Evolutionary conservation across 257 asterid species (phyloP).

Genomic region (Mitragyna speciosa): DNA sequence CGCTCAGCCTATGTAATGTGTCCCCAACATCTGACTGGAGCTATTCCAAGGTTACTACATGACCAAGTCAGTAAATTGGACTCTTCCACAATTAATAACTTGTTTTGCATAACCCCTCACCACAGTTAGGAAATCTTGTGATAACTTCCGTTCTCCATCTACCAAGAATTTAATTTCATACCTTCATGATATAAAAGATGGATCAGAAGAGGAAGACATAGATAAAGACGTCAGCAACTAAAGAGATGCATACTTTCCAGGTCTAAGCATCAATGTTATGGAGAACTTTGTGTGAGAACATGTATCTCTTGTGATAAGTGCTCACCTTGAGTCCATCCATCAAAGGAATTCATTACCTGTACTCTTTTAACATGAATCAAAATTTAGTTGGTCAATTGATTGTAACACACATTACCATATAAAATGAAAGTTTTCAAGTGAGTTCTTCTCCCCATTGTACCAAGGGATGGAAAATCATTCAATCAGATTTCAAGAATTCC

Average conservation of each 20-base stretch:
- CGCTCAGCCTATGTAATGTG: not conserved
- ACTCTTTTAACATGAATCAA: slow-evolving; percentile 54
- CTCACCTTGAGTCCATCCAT: slow-evolving; percentile 90
- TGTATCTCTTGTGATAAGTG: slow-evolving; percentile 69
- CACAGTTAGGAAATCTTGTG: slow-evolving; percentile 64
- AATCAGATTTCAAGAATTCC: not conserved
- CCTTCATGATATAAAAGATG: slow-evolving; percentile 21
- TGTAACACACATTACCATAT: not conserved
- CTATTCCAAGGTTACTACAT: not conserved
- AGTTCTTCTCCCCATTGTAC: too few species aligned
- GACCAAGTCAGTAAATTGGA: slow-evolving; percentile 1
- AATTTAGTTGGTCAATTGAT: not conserved
- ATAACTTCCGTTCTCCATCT: slow-evolving; percentile 81
- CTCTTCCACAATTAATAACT: slow-evolving; percentile 71
- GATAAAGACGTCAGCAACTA: not conserved
- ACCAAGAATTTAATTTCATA: slow-evolving; percentile 83
- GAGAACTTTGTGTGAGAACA: slow-evolving; percentile 69
- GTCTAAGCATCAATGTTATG: slow-evolving; percentile 72
- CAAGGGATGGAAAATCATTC: not conserved
- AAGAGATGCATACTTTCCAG: slow-evolving; percentile 67
- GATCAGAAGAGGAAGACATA: not conserved
- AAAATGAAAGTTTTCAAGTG: not conserved
- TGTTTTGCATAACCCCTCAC: slow-evolving; percentile 81
- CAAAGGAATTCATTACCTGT: slow-evolving; percentile 93
- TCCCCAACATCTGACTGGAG: not conserved